These are phyloP conservation scores for Pyropia haitanensis DNA, from an alignment of 23 red algal species.

Conservation along the genomic window DNA sequence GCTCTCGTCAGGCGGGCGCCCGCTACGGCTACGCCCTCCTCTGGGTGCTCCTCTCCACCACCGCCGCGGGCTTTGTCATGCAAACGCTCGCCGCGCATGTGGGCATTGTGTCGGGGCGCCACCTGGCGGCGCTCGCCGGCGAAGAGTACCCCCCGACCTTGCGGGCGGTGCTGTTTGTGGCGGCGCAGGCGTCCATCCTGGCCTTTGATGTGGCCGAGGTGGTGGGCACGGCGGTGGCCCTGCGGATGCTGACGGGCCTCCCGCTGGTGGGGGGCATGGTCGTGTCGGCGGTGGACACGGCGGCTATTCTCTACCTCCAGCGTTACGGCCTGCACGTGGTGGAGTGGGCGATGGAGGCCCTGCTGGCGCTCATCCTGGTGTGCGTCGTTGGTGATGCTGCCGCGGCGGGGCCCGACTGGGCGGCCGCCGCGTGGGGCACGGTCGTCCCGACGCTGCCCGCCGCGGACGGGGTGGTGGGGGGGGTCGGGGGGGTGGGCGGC, in stretches of 20 bases:
- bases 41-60: slow-evolving; percentile 75
- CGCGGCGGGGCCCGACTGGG: slow-evolving; percentile 26
- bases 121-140: slow-evolving; percentile 61
- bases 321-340: slow-evolving; percentile 51
- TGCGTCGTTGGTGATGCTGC: slow-evolving; percentile 69
- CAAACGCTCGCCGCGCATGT: slow-evolving; percentile 58
- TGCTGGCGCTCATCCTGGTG: slow-evolving; percentile 40
- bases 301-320: slow-evolving; percentile 71
- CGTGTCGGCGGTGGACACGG: slow-evolving; percentile 61
- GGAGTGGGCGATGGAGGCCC: slow-evolving; percentile 53
- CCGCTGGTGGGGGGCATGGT: slow-evolving; percentile 70
- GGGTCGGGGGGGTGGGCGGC: slow-evolving; percentile 6
- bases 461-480: not conserved
- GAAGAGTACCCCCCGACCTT: slow-evolving; percentile 42
- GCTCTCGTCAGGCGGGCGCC: slow-evolving; percentile 32
- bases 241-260: slow-evolving; percentile 55
- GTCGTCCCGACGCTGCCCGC: slow-evolving; percentile 50
- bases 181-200: slow-evolving; percentile 55
- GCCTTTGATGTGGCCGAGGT: slow-evolving; percentile 93
- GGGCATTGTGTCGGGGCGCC: slow-evolving; percentile 55
- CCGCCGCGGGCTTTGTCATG: slow-evolving; percentile 50
- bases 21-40: slow-evolving; percentile 59
- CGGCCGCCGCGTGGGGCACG: slow-evolving; percentile 27
- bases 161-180: slow-evolving; percentile 28
- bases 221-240: slow-evolving; percentile 70